A percentile compares a stretch with the other conserved stretches of the same genome.
Conservation (phyloP, 805 yeast species). For the Spencermartinsiella europaea region DNA sequence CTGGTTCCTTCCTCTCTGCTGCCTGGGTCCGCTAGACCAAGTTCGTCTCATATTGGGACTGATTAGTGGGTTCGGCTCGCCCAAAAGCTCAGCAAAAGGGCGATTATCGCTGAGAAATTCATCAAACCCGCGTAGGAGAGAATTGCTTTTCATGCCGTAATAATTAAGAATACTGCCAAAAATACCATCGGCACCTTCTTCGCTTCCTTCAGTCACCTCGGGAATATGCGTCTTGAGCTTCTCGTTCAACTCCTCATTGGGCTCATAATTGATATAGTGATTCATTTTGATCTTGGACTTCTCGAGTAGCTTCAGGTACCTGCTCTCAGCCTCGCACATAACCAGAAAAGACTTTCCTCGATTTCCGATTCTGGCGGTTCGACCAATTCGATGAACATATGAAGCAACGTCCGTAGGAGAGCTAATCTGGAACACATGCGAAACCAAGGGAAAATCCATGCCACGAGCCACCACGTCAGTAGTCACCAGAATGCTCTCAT, state of each 20-base stretch:
- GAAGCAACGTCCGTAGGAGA: conserved; percentile 70
- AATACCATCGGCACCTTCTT: conserved; percentile 22
- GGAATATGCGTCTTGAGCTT: conserved; percentile 14
- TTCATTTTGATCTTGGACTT: conserved; percentile 45
- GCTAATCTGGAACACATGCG: conserved; percentile 80
- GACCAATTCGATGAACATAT: conserved; percentile 88
- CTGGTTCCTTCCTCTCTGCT: no score
- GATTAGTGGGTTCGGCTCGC: conserved; percentile 17
- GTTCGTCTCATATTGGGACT: not conserved
- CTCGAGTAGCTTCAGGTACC: conserved; percentile 48
- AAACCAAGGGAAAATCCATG: conserved; percentile 85
- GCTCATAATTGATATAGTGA: conserved; percentile 8
- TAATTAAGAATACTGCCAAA: conserved; percentile 12
- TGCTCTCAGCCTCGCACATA: conserved; percentile 50
- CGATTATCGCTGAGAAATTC: conserved; percentile 24
- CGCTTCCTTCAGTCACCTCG: conserved; percentile 14
- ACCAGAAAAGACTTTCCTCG: conserved; percentile 66
- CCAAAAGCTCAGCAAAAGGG: conserved; percentile 24
- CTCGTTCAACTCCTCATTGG: conserved; percentile 19
- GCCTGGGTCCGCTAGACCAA: not conserved
- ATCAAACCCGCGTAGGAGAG: conserved; percentile 16
- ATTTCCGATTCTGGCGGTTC: conserved; percentile 92
- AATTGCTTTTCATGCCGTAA: conserved; percentile 13
- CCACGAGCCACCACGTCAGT: conserved; percentile 97
- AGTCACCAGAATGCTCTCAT: conserved; percentile 60